These are phyloP conservation scores for Litsea cubeba DNA, from an alignment of 164 flowering plant species.

Conservation along the genomic window DNA sequence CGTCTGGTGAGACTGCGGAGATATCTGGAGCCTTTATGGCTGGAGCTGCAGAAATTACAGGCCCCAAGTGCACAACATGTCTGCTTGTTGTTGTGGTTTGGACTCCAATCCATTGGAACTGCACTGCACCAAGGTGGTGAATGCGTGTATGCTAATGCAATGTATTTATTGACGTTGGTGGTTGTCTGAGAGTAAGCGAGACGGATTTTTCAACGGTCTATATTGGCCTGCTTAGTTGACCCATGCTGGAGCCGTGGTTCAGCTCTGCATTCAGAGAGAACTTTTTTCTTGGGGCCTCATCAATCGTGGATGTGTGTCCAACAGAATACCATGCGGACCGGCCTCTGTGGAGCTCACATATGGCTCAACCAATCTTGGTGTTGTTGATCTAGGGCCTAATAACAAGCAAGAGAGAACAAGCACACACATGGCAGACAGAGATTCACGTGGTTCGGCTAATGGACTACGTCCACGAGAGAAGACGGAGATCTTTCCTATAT, in stretches of 20 bases:
- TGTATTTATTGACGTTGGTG: not conserved
- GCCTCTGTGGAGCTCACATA: too few relatives aligned
- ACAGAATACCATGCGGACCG: too few relatives aligned
- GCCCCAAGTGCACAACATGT: slow-evolving; percentile 5
- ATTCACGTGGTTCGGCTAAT: too few relatives aligned
- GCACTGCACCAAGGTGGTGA: not conserved
- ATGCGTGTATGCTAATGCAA: not conserved
- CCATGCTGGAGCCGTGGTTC: not conserved
- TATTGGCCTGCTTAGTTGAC: slow-evolving; percentile 1
- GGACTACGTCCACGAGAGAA: too few relatives aligned
- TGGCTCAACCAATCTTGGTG: too few relatives aligned
- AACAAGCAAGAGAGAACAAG: too few relatives aligned
- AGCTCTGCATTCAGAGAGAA: not conserved
- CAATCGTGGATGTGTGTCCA: too few relatives aligned
- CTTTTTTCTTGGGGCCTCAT: too few relatives aligned
- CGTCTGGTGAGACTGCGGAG: slow-evolving; percentile 6
- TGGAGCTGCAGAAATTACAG: slow-evolving; percentile 28
- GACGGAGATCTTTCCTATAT: too few relatives aligned
- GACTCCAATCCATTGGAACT: slow-evolving; percentile 10
- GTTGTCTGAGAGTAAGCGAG: not conserved
- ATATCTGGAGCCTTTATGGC: slow-evolving; percentile 20
- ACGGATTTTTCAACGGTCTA: slow-evolving; percentile 1
- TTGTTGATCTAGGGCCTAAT: too few relatives aligned
- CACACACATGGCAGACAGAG: too few relatives aligned
- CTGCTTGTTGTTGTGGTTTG: slow-evolving; percentile 11